Percentiles rank a stretch among this genome's conserved stretches.
phyloP scores from a whole-genome alignment of 352 stramenopile genomes.

The Bremia lactucae region DNA sequence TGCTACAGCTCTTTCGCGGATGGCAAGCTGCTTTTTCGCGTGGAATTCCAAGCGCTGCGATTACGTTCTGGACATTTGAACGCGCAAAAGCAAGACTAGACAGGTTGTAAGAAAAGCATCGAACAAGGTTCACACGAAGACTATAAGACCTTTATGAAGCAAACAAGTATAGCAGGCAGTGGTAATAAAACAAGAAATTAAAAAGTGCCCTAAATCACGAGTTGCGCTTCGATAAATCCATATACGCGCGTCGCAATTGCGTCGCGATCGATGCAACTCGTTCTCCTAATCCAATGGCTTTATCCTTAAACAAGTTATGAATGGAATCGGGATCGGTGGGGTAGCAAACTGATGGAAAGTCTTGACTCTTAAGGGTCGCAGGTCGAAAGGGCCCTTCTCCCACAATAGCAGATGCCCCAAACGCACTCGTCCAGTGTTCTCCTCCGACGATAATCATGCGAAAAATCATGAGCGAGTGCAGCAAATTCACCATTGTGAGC shows the following conservation, averaged over 20 bases:
- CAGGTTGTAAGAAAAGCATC: too few relatives aligned
- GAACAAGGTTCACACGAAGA: too few relatives aligned
- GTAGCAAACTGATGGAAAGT: slow-evolving; percentile 47
- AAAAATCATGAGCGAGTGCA: slow-evolving; percentile 84
- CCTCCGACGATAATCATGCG: slow-evolving; percentile 79
- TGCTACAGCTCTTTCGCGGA: slow-evolving; percentile 58
- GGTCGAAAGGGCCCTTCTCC: slow-evolving; percentile 60
- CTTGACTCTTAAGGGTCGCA: slow-evolving; percentile 4
- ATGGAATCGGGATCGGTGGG: slow-evolving; percentile 43
- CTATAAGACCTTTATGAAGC: too few relatives aligned
- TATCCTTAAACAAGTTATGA: slow-evolving; percentile 69
- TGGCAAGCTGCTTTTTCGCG: slow-evolving; percentile 76
- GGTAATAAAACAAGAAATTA: too few relatives aligned
- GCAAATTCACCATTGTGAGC: slow-evolving; percentile 75
- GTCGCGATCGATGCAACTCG: slow-evolving; percentile 48
- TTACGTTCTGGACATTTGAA: slow-evolving; percentile 78
- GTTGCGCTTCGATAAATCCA: slow-evolving; percentile 9
- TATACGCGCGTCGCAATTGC: slow-evolving; percentile 15
- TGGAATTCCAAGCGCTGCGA: slow-evolving; percentile 60
- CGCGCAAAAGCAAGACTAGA: too few relatives aligned
- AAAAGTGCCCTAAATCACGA: too few relatives aligned
- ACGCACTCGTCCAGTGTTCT: slow-evolving; percentile 78
- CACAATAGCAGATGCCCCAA: slow-evolving; percentile 74
- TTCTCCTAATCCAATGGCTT: slow-evolving; percentile 64
- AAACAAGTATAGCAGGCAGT: too few relatives aligned